phyloP scores from a whole-genome alignment of 2,329 filamentous ascomycete genomes.

The Talaromyces sp. region DNA sequence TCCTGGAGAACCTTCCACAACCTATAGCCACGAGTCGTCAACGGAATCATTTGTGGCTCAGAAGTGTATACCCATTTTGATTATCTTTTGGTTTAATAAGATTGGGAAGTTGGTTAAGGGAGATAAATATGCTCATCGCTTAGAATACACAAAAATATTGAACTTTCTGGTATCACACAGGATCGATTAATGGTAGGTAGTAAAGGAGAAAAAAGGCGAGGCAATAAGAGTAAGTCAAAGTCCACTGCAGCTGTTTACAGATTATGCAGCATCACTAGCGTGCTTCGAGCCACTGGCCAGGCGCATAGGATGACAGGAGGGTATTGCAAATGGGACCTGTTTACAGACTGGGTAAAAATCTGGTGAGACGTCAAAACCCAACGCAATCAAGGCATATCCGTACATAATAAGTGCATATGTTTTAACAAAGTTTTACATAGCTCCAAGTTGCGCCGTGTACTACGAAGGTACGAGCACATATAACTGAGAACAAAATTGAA shows the following conservation, averaged over 20 bases:
- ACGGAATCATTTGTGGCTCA: not conserved
- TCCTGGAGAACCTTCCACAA: constrained; percentile 4
- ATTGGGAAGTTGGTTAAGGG: no score
- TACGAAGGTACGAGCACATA: no score
- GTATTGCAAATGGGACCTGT: not conserved
- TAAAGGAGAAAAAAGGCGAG: not conserved
- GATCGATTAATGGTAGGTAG: not conserved
- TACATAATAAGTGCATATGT: not conserved
- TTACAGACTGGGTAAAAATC: not conserved
- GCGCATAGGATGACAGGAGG: not conserved
- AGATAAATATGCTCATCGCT: not conserved
- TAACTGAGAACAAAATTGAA: no score
- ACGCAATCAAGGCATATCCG: not conserved
- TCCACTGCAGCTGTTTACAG: not conserved
- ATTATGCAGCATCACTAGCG: not conserved
- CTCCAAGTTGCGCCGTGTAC: no score
- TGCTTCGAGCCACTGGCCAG: not conserved
- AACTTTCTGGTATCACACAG: not conserved
- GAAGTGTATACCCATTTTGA: not conserved
- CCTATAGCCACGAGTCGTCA: constrained; percentile 4
- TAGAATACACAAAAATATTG: not conserved
- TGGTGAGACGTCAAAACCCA: not conserved
- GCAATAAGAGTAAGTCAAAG: not conserved
- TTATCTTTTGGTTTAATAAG: not conserved
- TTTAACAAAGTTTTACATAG: no score